phyloP scores from a whole-genome alignment of 1,284 basidiomycete species.

The Pyrrhoderma noxium region DNA sequence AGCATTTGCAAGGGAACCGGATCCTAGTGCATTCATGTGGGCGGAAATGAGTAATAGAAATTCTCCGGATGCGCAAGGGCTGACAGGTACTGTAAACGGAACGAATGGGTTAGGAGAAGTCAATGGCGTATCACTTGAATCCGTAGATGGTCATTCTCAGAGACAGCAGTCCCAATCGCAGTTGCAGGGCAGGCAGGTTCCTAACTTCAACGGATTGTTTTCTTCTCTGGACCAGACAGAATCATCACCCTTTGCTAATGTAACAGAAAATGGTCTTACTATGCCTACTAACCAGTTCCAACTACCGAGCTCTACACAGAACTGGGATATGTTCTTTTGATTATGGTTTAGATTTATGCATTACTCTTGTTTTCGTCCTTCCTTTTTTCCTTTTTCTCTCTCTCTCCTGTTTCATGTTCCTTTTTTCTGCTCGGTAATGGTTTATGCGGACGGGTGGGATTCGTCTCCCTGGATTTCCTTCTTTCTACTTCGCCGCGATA shows the following conservation, averaged over 20 bases:
- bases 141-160: background rate
- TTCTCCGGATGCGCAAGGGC: conserved; percentile 4
- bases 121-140: background rate
- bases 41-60: conserved; percentile 11
- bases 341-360: background rate
- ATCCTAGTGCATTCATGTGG: conserved; percentile 17
- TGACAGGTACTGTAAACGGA: background rate
- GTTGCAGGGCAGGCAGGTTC: background rate
- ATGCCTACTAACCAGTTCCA: conserved; percentile 5
- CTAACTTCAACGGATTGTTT: background rate
- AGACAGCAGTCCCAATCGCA: background rate
- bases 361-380: too few species aligned
- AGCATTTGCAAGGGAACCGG: conserved; percentile 12
- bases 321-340: conserved; percentile 15
- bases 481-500: too few species aligned
- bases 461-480: too few species aligned
- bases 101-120: background rate
- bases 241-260: conserved; percentile 4
- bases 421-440: too few species aligned
- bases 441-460: too few species aligned
- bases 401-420: background rate
- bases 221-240: background rate
- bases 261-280: background rate
- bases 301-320: background rate
- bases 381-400: background rate